Evolutionary conservation across 2,329 filamentous ascomycete genomes (phyloP).

Genomic region (Colletotrichum chrysophilum): DNA sequence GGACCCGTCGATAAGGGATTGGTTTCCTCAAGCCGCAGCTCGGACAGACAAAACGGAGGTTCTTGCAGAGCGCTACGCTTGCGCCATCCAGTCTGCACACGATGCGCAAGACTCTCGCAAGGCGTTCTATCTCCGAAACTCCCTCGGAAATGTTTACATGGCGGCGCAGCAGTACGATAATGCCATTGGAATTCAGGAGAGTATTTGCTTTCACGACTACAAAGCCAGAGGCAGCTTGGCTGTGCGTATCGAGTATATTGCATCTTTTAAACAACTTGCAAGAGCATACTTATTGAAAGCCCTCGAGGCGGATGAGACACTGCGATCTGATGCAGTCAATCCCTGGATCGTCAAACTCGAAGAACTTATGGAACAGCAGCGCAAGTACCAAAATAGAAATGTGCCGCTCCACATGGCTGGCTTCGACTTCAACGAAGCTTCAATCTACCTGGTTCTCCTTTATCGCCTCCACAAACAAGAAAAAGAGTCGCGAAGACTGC

Average conservation of each 20-base stretch:
- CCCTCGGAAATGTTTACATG: constrained; percentile 38
- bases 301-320: constrained; percentile 3
- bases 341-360: constrained; percentile 40
- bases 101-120: constrained; percentile 39
- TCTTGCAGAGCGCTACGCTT: constrained; percentile 32
- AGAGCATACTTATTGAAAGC: constrained; percentile 33
- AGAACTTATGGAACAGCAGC: constrained; percentile 39
- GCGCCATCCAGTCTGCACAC: constrained; percentile 37
- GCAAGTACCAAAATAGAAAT: constrained; percentile 40
- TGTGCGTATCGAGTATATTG: constrained; percentile 42
- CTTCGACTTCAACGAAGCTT: constrained; percentile 45
- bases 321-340: constrained; percentile 27
- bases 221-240: constrained; percentile 43
- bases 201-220: constrained; percentile 41
- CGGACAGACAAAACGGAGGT: constrained; percentile 35
- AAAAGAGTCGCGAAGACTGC: constrained; percentile 30
- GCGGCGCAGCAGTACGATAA: constrained; percentile 39
- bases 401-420: constrained; percentile 45
- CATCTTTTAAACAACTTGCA: constrained; percentile 44
- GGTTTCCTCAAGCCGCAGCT: constrained; percentile 45
- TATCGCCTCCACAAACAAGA: constrained; percentile 36
- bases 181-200: constrained; percentile 39
- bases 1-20: constrained; percentile 38
- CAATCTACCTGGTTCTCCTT: constrained; percentile 44
- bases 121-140: constrained; percentile 41